phyloP scores from a whole-genome alignment of 495 filamentous ascomycete genomes.

The Penicillium herquei region DNA sequence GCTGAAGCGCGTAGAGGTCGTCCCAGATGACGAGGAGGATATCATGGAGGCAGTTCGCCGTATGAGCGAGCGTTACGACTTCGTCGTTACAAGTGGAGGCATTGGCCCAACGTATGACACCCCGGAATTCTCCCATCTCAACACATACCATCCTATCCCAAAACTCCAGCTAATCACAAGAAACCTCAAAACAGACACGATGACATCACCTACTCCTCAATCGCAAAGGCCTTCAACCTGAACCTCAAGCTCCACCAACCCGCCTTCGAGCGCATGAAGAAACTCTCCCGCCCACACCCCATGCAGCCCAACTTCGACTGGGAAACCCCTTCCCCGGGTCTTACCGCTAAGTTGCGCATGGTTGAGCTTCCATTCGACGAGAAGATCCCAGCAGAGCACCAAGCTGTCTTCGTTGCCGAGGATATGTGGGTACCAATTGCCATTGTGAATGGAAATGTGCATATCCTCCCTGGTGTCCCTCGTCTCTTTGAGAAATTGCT shows the following conservation, averaged over 20 bases:
- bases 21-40: conserved; percentile 84
- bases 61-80: conserved; percentile 86
- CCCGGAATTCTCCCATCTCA: neutral
- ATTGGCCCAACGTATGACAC: conserved; percentile 82
- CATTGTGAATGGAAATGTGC: conserved; percentile 86
- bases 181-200: conserved; percentile 63
- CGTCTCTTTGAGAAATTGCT: conserved; percentile 77
- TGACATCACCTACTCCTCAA: conserved; percentile 94
- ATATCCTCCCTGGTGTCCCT: conserved; percentile 91
- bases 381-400: conserved; percentile 53
- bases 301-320: conserved; percentile 77
- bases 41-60: conserved; percentile 84
- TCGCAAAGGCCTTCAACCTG: conserved; percentile 83
- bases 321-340: conserved; percentile 74
- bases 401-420: conserved; percentile 74
- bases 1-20: conserved; percentile 86
- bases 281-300: conserved; percentile 67
- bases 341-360: conserved; percentile 85
- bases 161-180: neutral
- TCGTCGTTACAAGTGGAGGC: conserved; percentile 91
- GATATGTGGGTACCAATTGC: conserved; percentile 87
- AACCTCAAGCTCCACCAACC: conserved; percentile 72
- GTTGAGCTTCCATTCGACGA: conserved; percentile 77
- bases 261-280: conserved; percentile 79
- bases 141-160: neutral